A percentile compares a stretch with the other conserved stretches of the same genome.
phyloP scores from a whole-genome alignment of 805 yeast species.

The Saccharomycopsis olivae region DNA sequence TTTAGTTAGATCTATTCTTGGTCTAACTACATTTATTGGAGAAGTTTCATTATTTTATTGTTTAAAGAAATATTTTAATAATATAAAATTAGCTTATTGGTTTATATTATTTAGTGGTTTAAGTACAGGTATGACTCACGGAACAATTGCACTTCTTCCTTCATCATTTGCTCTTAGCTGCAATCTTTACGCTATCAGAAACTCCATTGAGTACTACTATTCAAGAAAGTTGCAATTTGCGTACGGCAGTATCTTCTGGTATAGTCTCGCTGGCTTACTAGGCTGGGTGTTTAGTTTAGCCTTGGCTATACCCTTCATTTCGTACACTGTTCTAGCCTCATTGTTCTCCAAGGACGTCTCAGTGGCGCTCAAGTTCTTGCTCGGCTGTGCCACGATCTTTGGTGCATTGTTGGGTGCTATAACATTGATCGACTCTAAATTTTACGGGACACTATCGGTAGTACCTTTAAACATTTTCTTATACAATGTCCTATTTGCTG shows the following conservation, averaged over 20 bases:
- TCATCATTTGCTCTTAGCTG: slow-evolving; percentile 64
- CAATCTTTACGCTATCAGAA: slow-evolving; percentile 34
- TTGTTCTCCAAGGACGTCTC: not conserved
- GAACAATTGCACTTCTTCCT: slow-evolving; percentile 78
- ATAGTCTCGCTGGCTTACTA: slow-evolving; percentile 57
- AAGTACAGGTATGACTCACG: slow-evolving; percentile 81
- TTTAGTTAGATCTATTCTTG: slow-evolving; percentile 36
- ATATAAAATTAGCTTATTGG: slow-evolving; percentile 38
- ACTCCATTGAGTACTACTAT: slow-evolving; percentile 27
- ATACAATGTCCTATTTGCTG: slow-evolving; percentile 67
- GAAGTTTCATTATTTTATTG: slow-evolving; percentile 45
- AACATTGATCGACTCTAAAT: slow-evolving; percentile 43
- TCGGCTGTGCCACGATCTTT: slow-evolving; percentile 20
- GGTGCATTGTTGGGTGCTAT: slow-evolving; percentile 23
- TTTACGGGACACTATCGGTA: slow-evolving; percentile 49
- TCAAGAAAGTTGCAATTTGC: not conserved
- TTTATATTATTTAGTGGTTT: slow-evolving; percentile 52
- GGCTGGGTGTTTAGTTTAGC: slow-evolving; percentile 90
- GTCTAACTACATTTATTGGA: slow-evolving; percentile 30
- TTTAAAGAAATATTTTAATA: slow-evolving; percentile 26
- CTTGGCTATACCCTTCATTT: slow-evolving; percentile 49
- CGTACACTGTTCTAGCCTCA: slow-evolving; percentile 25
- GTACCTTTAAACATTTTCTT: slow-evolving; percentile 77
- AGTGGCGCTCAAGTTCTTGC: slow-evolving; percentile 17
- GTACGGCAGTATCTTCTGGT: slow-evolving; percentile 18